Conservation (phyloP, 1,284 basidiomycete genomes). For the Phlebopus sp. region DNA sequence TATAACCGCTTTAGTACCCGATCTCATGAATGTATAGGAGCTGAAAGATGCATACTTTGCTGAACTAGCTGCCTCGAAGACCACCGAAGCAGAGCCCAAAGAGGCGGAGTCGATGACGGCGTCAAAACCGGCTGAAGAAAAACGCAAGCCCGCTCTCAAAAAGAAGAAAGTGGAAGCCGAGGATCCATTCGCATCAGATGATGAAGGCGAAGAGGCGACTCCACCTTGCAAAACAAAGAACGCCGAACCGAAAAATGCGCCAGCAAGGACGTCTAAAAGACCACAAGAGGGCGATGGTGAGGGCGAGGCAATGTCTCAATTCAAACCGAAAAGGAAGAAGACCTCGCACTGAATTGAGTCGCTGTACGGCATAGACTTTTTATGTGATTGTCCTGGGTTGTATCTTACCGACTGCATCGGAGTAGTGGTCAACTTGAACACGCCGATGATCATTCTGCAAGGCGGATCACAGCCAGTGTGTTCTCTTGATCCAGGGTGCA, state of each 20-base stretch:
- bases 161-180: slow-evolving; percentile 36
- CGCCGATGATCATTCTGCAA: too few species aligned
- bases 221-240: slow-evolving; percentile 9
- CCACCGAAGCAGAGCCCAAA: slow-evolving; percentile 12
- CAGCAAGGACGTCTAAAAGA: slow-evolving; percentile 6
- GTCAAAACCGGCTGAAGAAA: slow-evolving; percentile 31
- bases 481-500: too few species aligned
- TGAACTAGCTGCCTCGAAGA: slow-evolving; percentile 35
- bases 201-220: slow-evolving; percentile 27
- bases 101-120: slow-evolving; percentile 19
- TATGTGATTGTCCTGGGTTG: too few species aligned
- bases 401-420: too few species aligned
- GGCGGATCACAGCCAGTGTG: too few species aligned
- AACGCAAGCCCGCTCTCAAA: slow-evolving; percentile 41
- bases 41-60: slow-evolving; percentile 58
- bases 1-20: neutral
- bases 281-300: slow-evolving; percentile 14
- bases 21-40: slow-evolving; percentile 35
- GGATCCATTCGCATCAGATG: slow-evolving; percentile 50
- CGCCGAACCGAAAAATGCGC: slow-evolving; percentile 11
- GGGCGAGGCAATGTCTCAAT: slow-evolving; percentile 10
- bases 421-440: too few species aligned
- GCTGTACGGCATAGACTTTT: too few species aligned
- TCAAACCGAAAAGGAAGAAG: slow-evolving; percentile 12
- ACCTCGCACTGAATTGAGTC: neutral